Evolutionary conservation across 352 stramenopile species (phyloP).

Genomic region (Phytophthora pisi): DNA sequence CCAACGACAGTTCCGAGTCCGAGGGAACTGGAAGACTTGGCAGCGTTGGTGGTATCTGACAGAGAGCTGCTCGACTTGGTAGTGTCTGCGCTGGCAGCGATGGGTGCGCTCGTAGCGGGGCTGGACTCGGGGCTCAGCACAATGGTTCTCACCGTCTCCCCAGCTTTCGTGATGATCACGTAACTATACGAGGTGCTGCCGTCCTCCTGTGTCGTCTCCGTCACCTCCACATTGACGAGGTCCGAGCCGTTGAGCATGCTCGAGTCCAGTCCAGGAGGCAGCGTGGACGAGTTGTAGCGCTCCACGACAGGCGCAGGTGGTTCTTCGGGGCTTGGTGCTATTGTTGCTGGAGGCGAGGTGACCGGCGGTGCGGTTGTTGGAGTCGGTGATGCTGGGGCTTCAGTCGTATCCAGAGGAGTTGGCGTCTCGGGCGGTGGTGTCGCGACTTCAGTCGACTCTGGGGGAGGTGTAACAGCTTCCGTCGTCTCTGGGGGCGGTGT

Average conservation of each 20-base stretch:
- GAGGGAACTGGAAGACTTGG: conserved; percentile 9
- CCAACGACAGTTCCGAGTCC: conserved; percentile 9
- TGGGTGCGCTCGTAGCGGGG: conserved; percentile 1
- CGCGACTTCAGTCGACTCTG: background rate
- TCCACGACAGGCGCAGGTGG: conserved; percentile 21
- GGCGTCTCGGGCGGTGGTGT: background rate
- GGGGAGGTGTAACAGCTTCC: background rate
- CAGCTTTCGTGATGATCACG: conserved; percentile 40
- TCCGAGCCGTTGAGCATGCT: conserved; percentile 45
- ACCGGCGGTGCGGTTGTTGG: background rate
- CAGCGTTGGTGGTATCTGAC: background rate
- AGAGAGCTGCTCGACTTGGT: conserved; percentile 4
- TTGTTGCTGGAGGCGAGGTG: conserved; percentile 8
- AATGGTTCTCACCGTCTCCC: conserved; percentile 19
- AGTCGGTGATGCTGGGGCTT: background rate
- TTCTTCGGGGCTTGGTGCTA: background rate
- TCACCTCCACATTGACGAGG: conserved; percentile 47
- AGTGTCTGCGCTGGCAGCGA: background rate
- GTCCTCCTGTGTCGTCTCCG: conserved; percentile 28
- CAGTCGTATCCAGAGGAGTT: background rate
- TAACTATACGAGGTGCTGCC: conserved; percentile 42
- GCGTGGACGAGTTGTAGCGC: conserved; percentile 44
- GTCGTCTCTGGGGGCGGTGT: background rate
- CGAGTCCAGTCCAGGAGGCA: conserved; percentile 35
- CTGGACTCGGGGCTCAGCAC: conserved; percentile 12